Conservation (phyloP, 2,329 filamentous ascomycete genomes). For the Botrytis deweyae region DNA sequence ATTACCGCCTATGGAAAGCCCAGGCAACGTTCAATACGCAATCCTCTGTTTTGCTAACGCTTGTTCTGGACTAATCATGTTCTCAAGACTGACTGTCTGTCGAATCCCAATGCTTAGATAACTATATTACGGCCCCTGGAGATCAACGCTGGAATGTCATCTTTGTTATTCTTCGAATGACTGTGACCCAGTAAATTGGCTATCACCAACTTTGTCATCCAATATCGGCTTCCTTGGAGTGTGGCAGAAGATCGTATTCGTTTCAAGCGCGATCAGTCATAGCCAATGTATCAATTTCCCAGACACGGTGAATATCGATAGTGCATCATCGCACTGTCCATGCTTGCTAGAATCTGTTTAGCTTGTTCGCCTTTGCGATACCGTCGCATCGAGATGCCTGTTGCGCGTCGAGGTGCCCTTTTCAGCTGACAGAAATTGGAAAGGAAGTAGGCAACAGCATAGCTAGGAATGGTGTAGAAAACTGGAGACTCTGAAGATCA, state of each 20-base stretch:
- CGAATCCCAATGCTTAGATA: background rate
- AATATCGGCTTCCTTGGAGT: background rate
- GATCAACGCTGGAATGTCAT: background rate
- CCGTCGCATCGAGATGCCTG: background rate
- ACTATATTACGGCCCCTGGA: background rate
- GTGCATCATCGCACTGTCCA: background rate
- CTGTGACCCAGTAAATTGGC: background rate
- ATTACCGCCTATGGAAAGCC: background rate
- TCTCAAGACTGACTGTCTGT: background rate
- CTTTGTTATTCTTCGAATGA: background rate
- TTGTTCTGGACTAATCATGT: background rate
- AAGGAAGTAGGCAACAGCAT: background rate
- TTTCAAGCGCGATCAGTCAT: background rate
- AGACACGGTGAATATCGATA: conserved; percentile 5
- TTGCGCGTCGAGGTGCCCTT: background rate
- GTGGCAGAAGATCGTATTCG: background rate
- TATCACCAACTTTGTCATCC: background rate
- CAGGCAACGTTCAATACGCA: background rate
- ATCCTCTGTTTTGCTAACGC: background rate
- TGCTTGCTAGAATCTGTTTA: background rate
- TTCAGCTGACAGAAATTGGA: background rate
- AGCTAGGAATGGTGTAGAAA: background rate
- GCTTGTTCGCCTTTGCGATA: background rate
- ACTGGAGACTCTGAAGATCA: background rate
- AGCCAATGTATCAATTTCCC: background rate